Evolutionary conservation across 2,329 filamentous ascomycete genomes (phyloP).

Genomic region (Periconia macrospinosa): DNA sequence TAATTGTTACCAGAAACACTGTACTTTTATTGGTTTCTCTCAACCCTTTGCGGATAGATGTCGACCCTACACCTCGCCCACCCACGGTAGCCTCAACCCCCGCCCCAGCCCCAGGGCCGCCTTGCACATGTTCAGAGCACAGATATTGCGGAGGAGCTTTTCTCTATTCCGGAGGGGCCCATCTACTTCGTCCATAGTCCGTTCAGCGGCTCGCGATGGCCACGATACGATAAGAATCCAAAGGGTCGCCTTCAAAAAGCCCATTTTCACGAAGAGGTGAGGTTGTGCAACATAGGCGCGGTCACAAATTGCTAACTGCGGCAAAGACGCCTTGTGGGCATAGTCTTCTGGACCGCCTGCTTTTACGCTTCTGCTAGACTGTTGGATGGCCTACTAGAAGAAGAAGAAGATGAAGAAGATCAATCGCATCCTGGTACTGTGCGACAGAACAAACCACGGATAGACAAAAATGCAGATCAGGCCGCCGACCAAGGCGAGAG

Average conservation of each 20-base stretch:
- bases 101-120: neutral
- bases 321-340: conserved; percentile 28
- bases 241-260: conserved; percentile 45
- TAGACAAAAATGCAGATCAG: neutral
- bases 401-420: conserved; percentile 20
- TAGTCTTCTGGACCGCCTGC: too few relatives aligned
- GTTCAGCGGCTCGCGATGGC: conserved; percentile 32
- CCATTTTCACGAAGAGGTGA: conserved; percentile 39
- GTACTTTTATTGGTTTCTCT: neutral
- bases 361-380: too few relatives aligned
- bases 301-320: conserved; percentile 10
- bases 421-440: conserved; percentile 1
- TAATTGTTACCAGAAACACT: neutral
- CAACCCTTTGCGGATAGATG: neutral
- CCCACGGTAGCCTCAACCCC: conserved; percentile 13
- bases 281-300: conserved; percentile 10
- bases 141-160: conserved; percentile 40
- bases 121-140: conserved; percentile 42
- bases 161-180: conserved; percentile 33
- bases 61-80: neutral
- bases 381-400: conserved; percentile 25
- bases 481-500: conserved; percentile 16
- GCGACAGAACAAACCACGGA: conserved; percentile 6
- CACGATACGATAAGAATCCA: conserved; percentile 37
- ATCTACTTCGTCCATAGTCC: conserved; percentile 24